These are phyloP conservation scores for Termitomyces heimii DNA, from an alignment of 768 basidiomycete genomes.

Conservation along the genomic window DNA sequence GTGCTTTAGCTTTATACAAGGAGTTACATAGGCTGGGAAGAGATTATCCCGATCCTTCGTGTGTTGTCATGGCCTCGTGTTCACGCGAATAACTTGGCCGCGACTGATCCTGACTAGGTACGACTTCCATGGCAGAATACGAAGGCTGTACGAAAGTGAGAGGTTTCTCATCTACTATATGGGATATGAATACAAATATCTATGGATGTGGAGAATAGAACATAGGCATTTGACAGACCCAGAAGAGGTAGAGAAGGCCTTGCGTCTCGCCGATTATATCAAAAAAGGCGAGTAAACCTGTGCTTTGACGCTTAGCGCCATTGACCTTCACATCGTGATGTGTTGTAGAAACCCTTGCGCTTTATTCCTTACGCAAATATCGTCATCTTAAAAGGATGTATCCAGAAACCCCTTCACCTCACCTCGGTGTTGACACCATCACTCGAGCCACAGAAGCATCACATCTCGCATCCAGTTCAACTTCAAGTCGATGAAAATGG, in stretches of 20 bases:
- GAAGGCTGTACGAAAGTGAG: constrained; percentile 71
- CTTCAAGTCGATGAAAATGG: constrained; percentile 3
- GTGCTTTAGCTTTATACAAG: constrained; percentile 74
- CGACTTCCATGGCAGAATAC: constrained; percentile 68
- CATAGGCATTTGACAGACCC: constrained; percentile 60
- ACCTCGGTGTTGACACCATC: constrained; percentile 9
- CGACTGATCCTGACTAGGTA: constrained; percentile 36
- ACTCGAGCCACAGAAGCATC: constrained; percentile 7
- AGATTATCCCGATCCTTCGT: constrained; percentile 82
- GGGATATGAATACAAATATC: background rate
- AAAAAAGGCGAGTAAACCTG: constrained; percentile 59
- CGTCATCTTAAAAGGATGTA: constrained; percentile 75
- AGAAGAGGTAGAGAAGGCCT: constrained; percentile 70
- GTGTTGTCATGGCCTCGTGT: constrained; percentile 23
- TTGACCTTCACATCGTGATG: background rate
- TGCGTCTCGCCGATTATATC: constrained; percentile 77
- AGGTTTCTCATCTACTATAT: background rate
- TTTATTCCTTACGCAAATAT: constrained; percentile 81
- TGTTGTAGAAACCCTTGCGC: constrained; percentile 64
- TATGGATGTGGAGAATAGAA: constrained; percentile 34
- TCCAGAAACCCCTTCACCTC: constrained; percentile 23
- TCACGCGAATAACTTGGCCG: constrained; percentile 3
- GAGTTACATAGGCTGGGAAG: constrained; percentile 75
- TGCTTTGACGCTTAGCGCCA: background rate
- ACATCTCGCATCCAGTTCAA: constrained; percentile 7